A percentile compares a stretch with the other conserved stretches of the same genome.
Evolutionary conservation across 2,329 filamentous ascomycete genomes (phyloP).

Genomic region (Pseudonectria buxi): DNA sequence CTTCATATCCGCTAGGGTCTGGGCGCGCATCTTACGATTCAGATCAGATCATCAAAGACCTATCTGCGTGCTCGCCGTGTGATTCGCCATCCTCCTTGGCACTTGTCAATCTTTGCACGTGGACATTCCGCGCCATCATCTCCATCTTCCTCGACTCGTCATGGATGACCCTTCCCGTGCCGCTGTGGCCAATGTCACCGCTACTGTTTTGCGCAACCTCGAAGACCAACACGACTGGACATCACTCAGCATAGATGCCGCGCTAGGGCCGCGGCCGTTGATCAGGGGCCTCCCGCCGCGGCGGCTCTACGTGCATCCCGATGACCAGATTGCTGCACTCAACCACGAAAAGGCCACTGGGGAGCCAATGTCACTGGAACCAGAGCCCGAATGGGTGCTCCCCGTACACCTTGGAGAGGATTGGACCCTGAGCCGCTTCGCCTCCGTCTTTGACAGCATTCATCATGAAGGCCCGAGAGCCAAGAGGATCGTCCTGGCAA

Average conservation of each 20-base stretch:
- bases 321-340: slow-evolving; percentile 70
- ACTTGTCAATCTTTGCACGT: slow-evolving; percentile 3
- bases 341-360: slow-evolving; percentile 49
- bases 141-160: slow-evolving; percentile 1
- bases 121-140: slow-evolving; percentile 1
- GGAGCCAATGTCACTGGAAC: slow-evolving; percentile 37
- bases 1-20: no score
- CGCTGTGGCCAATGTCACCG: slow-evolving; percentile 21
- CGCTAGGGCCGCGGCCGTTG: slow-evolving; percentile 47
- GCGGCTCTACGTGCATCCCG: slow-evolving; percentile 70
- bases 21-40: no score
- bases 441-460: slow-evolving; percentile 62
- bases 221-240: slow-evolving; percentile 72
- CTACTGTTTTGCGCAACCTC: slow-evolving; percentile 61
- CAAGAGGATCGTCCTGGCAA: slow-evolving; percentile 69
- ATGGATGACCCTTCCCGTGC: slow-evolving; percentile 10
- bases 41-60: no score
- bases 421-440: slow-evolving; percentile 61
- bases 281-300: slow-evolving; percentile 67
- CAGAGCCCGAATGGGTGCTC: slow-evolving; percentile 69
- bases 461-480: slow-evolving; percentile 38
- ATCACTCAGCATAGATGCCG: slow-evolving; percentile 47
- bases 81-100: no score
- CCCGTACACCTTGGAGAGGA: slow-evolving; percentile 67
- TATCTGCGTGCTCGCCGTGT: no score